A percentile compares a stretch with the other conserved stretches of the same genome.
These are phyloP conservation scores for Trichoderma sp. DNA, from an alignment of 2,329 filamentous ascomycete genomes.

Conservation along the genomic window DNA sequence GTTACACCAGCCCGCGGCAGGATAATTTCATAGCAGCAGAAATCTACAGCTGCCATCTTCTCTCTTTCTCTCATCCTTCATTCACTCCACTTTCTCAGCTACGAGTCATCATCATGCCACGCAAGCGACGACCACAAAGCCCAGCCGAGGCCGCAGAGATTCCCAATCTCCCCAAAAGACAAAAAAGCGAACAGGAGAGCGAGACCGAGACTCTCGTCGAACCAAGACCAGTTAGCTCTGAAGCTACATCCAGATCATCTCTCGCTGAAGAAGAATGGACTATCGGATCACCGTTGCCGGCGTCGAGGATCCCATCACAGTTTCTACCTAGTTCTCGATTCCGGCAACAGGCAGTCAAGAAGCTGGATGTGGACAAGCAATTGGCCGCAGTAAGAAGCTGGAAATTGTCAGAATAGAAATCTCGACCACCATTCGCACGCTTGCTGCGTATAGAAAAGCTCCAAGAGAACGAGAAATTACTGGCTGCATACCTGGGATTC, in stretches of 20 bases:
- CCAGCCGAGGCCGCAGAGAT: too few species aligned
- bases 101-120: not conserved
- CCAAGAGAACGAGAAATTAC: not conserved
- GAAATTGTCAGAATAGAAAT: not conserved
- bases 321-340: not conserved
- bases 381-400: not conserved
- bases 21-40: not conserved
- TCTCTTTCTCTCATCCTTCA: not conserved
- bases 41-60: not conserved
- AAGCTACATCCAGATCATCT: not conserved
- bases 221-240: not conserved
- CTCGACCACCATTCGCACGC: not conserved
- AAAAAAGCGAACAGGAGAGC: not conserved
- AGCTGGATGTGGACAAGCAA: too few species aligned
- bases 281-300: not conserved
- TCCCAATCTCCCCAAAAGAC: not conserved
- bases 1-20: not conserved
- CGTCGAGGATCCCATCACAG: too few species aligned
- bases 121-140: not conserved
- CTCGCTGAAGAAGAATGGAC: not conserved
- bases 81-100: too few species aligned
- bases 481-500: not conserved
- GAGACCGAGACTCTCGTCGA: not conserved
- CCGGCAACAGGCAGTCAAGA: not conserved
- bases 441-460: not conserved